Percentiles rank a stretch among this genome's conserved stretches.
Evolutionary conservation across 768 basidiomycete genomes (phyloP).

Genomic region (Phylloporus scabripes): DNA sequence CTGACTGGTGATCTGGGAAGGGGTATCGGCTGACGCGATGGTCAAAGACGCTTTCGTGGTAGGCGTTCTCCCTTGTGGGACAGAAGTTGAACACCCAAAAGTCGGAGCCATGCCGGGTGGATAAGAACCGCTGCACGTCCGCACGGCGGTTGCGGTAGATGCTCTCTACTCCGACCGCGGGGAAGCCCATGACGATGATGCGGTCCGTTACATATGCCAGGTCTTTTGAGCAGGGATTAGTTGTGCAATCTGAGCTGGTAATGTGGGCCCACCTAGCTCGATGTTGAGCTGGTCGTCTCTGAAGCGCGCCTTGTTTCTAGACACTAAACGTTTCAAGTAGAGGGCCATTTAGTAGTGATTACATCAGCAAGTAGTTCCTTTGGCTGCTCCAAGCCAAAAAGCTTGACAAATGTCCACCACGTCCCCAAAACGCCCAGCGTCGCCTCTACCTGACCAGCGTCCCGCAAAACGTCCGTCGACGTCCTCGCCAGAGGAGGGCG

Average conservation of each 20-base stretch:
- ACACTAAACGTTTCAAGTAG: constrained; percentile 68
- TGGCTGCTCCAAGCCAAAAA: background rate
- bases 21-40: constrained; percentile 79
- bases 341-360: constrained; percentile 29
- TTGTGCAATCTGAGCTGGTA: constrained; percentile 6
- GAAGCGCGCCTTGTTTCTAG: constrained; percentile 77
- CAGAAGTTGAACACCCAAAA: constrained; percentile 92
- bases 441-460: constrained; percentile 47
- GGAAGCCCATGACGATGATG: constrained; percentile 80
- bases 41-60: constrained; percentile 61
- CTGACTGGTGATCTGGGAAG: constrained; percentile 87
- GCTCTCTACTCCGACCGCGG: constrained; percentile 71
- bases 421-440: constrained; percentile 51
- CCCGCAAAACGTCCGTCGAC: constrained; percentile 52
- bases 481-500: constrained; percentile 75
- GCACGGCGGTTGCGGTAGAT: constrained; percentile 75
- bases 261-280: constrained; percentile 54
- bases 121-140: constrained; percentile 72
- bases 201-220: constrained; percentile 68
- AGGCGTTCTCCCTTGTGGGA: constrained; percentile 74
- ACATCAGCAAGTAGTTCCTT: constrained; percentile 11
- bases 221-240: constrained; percentile 31
- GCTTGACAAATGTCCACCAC: constrained; percentile 11
- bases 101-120: constrained; percentile 65
- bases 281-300: constrained; percentile 60